Base-by-base conservation (phyloP, 106 monocot genomes). In the Phalaenopsis aphrodite region DNA sequence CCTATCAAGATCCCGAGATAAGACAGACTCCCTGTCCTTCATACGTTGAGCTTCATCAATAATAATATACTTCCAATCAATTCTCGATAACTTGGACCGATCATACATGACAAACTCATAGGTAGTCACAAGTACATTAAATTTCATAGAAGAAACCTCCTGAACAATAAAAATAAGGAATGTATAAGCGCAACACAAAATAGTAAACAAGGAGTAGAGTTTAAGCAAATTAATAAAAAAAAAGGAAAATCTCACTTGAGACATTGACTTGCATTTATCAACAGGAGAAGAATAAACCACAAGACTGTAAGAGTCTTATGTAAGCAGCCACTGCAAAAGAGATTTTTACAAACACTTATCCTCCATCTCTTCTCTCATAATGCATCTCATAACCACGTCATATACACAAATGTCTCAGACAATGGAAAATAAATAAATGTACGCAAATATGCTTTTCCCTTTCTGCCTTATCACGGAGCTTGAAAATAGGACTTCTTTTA, bases 11-110 rank as follows among this genome's bases (percentile, higher is more conserved):
- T 98, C 94, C 76, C 98, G 92, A 64, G 98, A 94, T 86, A 98
- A 83, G 72, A 98, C 94, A 15, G 98, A 98, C 55, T 98, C 98
- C 75, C 98, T 92, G 71, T 98, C 89, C 65, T 98, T 98, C 98
- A 98, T 98, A 1, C 98, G 82, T 83, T 98, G 98, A 74, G 98
- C 98, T 89, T 98, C 98, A 85, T 98, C 98, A 82, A 98, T 94
- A 37, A 98, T 92, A 52, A 98, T 98, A 77, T 98, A 98, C 83
- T 93, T 98, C 98, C 98, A 98, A 83, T 91, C 94, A 84, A 98
- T 78, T 85, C 88, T 98, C 84, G 94, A 94, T 45, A 98, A 82
- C 87, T 94, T 98, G 19, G 98, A 88, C 2, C 98, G 94, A 78
- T 98, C 98, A 85, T 88, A 91, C 98, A 98, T 98, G 37, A 98